Conservation (phyloP, 768 basidiomycete genomes). For the Tricholoma bakamatsutake region DNA sequence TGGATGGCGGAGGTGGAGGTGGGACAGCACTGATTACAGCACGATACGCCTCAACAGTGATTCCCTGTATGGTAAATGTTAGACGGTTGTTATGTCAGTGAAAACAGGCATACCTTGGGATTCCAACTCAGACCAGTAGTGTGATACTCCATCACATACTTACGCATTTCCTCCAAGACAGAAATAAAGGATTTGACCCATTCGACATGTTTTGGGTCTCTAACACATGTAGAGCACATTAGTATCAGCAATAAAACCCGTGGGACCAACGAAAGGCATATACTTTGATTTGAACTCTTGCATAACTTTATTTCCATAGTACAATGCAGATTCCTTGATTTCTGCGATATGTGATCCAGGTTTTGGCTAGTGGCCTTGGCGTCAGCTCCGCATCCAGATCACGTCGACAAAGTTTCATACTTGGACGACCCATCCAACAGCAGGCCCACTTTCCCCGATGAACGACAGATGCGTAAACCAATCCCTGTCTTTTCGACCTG, state of each 20-base stretch:
- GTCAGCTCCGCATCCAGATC: not conserved
- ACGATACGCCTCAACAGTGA: conserved; percentile 50
- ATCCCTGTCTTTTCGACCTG: conserved; percentile 70
- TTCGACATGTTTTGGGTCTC: conserved; percentile 81
- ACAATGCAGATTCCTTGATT: conserved; percentile 79
- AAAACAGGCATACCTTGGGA: conserved; percentile 45
- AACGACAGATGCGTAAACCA: conserved; percentile 79
- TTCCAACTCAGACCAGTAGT: conserved; percentile 91
- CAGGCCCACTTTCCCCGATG: conserved; percentile 76
- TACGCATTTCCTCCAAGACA: conserved; percentile 71
- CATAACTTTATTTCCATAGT: conserved; percentile 86
- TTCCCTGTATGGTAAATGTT: conserved; percentile 38
- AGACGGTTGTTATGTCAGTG: not conserved
- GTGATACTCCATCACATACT: conserved; percentile 82
- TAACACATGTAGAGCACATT: conserved; percentile 8
- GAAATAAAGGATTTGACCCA: conserved; percentile 76
- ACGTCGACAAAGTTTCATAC: conserved; percentile 40
- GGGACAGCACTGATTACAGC: conserved; percentile 36
- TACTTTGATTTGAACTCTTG: conserved; percentile 93
- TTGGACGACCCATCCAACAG: conserved; percentile 82
- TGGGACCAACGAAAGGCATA: conserved; percentile 18
- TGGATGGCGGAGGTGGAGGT: conserved; percentile 41
- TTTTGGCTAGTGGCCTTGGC: conserved; percentile 50
- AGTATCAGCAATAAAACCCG: not conserved
- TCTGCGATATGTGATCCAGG: conserved; percentile 78